phyloP scores from a whole-genome alignment of 441 rosid genomes.

The Cnidoscolus chayamansa region DNA sequence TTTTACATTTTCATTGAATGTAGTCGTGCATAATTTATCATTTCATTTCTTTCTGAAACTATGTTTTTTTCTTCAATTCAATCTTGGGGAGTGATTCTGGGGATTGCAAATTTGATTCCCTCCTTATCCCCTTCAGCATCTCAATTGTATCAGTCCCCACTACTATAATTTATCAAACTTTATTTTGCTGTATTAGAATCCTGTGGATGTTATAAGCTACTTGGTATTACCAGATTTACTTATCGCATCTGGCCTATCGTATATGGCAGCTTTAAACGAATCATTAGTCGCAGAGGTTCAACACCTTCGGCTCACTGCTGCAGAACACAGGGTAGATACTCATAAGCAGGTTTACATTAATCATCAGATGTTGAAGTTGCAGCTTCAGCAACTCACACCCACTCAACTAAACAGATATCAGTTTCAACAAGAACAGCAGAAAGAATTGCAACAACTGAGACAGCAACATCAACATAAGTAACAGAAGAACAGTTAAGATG shows the following conservation, averaged over 20 bases:
- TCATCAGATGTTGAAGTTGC: conserved; percentile 63
- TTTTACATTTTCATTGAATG: neutral
- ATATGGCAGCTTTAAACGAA: conserved; percentile 68
- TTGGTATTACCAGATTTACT: neutral
- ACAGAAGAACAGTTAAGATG: conserved; percentile 19
- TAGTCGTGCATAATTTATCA: neutral
- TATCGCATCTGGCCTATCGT: too few species aligned
- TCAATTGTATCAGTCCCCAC: neutral
- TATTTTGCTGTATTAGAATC: conserved; percentile 12
- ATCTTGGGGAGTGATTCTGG: neutral
- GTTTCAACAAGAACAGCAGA: conserved; percentile 21
- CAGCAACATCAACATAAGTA: conserved; percentile 14
- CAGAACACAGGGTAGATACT: conserved; percentile 47
- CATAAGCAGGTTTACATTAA: conserved; percentile 43
- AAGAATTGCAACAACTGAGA: conserved; percentile 24
- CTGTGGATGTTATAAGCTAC: neutral
- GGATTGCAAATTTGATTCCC: too few species aligned
- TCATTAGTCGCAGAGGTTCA: conserved; percentile 79
- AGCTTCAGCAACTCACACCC: conserved; percentile 33
- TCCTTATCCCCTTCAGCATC: neutral
- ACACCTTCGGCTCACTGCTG: conserved; percentile 58
- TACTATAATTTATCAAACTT: neutral
- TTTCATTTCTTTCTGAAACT: neutral
- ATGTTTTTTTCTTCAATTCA: neutral
- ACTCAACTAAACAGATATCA: conserved; percentile 25